Evolutionary conservation across 768 basidiomycete genomes (phyloP).

Genomic region (Lepiota venenata): DNA sequence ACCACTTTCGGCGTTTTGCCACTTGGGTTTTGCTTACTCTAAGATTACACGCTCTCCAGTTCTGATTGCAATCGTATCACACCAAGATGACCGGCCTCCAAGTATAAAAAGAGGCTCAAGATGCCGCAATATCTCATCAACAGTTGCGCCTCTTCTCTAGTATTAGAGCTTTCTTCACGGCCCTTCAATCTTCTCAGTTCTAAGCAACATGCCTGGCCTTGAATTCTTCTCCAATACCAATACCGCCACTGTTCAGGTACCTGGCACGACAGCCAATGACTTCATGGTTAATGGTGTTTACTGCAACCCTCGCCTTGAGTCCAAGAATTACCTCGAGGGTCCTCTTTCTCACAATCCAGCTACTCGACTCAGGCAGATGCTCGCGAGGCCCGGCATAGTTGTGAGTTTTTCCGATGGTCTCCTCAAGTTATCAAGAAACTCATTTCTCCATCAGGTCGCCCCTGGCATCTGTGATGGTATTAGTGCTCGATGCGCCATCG

Average conservation of each 20-base stretch:
- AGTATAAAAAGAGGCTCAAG: not conserved
- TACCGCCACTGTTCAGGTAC: not conserved
- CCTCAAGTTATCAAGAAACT: not conserved
- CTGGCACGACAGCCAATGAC: not conserved
- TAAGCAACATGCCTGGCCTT: conserved; percentile 7
- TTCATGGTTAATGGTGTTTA: conserved; percentile 29
- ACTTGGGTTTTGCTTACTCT: not conserved
- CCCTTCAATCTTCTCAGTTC: not conserved
- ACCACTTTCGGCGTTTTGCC: not conserved
- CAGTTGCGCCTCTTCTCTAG: not conserved
- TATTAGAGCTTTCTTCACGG: not conserved
- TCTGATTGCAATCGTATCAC: not conserved
- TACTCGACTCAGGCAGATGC: conserved; percentile 62
- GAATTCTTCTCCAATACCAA: conserved; percentile 5
- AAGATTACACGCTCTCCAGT: not conserved
- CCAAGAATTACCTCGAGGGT: conserved; percentile 62
- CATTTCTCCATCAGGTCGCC: conserved; percentile 40
- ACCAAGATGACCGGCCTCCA: not conserved
- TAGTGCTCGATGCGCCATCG: conserved; percentile 67
- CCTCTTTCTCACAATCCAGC: conserved; percentile 61
- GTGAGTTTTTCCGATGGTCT: conserved; percentile 34
- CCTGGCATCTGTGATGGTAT: conserved; percentile 75
- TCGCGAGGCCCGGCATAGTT: conserved; percentile 65
- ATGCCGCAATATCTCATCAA: not conserved
- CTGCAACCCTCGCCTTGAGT: conserved; percentile 65